These are phyloP conservation scores for Chiua virens DNA, from an alignment of 768 basidiomycete genomes.

Conservation along the genomic window DNA sequence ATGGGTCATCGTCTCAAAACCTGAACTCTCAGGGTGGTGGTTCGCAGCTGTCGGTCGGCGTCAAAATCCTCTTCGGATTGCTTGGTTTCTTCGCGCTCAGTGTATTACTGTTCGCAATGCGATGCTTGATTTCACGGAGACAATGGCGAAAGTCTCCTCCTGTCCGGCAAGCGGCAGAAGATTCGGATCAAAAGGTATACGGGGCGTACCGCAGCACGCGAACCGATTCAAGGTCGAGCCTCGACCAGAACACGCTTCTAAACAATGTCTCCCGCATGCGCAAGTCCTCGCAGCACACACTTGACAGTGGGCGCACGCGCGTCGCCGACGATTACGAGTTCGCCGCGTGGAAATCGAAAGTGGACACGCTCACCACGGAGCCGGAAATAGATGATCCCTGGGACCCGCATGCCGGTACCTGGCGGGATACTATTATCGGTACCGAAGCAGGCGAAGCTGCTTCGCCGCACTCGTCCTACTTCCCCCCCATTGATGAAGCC, in stretches of 20 bases:
- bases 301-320: constrained; percentile 31
- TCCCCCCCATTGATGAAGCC: constrained; percentile 1
- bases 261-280: constrained; percentile 38
- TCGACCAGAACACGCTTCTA: constrained; percentile 34
- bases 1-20: constrained; percentile 10
- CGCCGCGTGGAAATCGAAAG: constrained; percentile 6
- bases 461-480: constrained; percentile 10
- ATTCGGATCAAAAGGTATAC: constrained; percentile 10
- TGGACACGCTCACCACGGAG: not conserved
- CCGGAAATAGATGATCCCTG: constrained; percentile 21
- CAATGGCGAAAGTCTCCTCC: constrained; percentile 25
- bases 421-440: constrained; percentile 31
- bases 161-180: constrained; percentile 14
- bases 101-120: constrained; percentile 48
- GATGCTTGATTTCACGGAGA: constrained; percentile 51
- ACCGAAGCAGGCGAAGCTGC: constrained; percentile 20
- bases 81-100: constrained; percentile 59
- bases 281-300: constrained; percentile 33
- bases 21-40: constrained; percentile 17
- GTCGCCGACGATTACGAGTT: constrained; percentile 21
- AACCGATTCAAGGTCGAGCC: constrained; percentile 24
- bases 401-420: constrained; percentile 22
- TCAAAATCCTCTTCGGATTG: constrained; percentile 62
- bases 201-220: constrained; percentile 38
- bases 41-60: constrained; percentile 53